Evolutionary conservation across 73 alveolate species (phyloP).

Genomic region (Diophrys appendiculata): DNA sequence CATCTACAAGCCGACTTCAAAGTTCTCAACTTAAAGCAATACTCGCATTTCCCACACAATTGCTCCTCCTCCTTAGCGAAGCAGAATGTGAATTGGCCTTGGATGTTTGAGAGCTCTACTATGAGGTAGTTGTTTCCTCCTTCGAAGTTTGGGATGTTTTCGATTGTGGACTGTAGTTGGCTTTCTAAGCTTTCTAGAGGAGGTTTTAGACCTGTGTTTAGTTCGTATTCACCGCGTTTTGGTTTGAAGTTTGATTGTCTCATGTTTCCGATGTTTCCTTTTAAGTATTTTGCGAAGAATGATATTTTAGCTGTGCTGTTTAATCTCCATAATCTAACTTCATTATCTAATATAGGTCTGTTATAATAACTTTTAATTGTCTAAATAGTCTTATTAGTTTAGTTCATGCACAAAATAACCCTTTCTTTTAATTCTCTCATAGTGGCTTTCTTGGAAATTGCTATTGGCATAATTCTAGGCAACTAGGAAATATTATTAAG

Average conservation of each 20-base stretch:
- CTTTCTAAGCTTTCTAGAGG: conserved; percentile 44
- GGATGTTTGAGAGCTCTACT: conserved; percentile 2
- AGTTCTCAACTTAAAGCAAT: conserved; percentile 51
- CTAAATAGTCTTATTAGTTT: too few species aligned
- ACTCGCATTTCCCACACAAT: conserved; percentile 66
- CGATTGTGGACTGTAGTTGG: conserved; percentile 12
- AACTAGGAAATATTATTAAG: neutral
- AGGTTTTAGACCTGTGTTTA: conserved; percentile 53
- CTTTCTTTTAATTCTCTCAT: conserved; percentile 6
- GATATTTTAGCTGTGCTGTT: neutral
- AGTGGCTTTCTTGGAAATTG: conserved; percentile 6
- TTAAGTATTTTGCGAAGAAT: neutral
- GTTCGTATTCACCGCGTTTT: conserved; percentile 17
- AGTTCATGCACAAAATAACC: conserved; percentile 1
- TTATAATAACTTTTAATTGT: neutral
- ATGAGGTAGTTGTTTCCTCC: conserved; percentile 13
- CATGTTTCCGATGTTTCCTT: neutral
- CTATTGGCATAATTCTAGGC: neutral
- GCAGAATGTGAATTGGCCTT: conserved; percentile 35
- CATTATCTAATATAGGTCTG: neutral
- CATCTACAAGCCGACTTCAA: conserved; percentile 58
- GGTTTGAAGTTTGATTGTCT: neutral
- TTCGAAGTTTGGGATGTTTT: conserved; percentile 7
- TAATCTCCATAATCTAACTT: neutral
- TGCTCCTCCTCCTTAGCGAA: conserved; percentile 21